Base-by-base conservation (phyloP, 2,329 filamentous ascomycete genomes). In the Zasmidium cellare region DNA sequence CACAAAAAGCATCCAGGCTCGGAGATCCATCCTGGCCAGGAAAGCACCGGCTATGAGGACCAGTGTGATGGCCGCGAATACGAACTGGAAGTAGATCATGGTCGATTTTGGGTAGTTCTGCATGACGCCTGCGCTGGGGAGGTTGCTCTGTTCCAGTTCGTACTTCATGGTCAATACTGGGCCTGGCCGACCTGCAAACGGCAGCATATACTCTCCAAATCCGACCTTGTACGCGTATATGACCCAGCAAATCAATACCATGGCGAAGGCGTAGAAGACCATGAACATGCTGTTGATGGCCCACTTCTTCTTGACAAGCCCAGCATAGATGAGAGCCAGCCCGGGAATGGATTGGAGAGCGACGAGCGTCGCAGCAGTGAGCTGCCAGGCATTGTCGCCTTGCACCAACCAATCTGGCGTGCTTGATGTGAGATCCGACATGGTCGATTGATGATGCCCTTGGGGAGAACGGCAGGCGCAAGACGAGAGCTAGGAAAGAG, bases 11-110 rank as follows among this genome's bases (percentile, higher is more conserved):
- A 81, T 80, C 80, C 80, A 82, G 31, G 80, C 80, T 9, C 71
- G 67, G 63, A 82, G 80, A 64, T 77, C 81, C 77, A 81, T 81
- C 44, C 80, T 72, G 23, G 78, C 76, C 1, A 82, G 73, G 35
- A 76, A 76, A 3, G 77, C 74, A 3, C 80, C 80, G 0, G 78
- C 79, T 54, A 77, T 67, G 46, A 82, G 77, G 51, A 80, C 73
- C 1, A 81, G 63, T 0, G 80, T 82, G 61, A 81, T 81, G 45
- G 79, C 79, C 0, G 79, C 79, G 67, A 82, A 82, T 48, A 80
- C 79, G 62, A 81, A 82, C 62, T 82, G 80, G 70, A 82, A 82
- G 67, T 82, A 82, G 0, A 81, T 71, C 80, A 82, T 82, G 2
- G 79, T 81, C 3, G 75, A 72, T 54, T 78, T 69, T 0, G 78